Conservation (phyloP, 1,284 basidiomycete genomes). For the Afroboletus lepidellus region DNA sequence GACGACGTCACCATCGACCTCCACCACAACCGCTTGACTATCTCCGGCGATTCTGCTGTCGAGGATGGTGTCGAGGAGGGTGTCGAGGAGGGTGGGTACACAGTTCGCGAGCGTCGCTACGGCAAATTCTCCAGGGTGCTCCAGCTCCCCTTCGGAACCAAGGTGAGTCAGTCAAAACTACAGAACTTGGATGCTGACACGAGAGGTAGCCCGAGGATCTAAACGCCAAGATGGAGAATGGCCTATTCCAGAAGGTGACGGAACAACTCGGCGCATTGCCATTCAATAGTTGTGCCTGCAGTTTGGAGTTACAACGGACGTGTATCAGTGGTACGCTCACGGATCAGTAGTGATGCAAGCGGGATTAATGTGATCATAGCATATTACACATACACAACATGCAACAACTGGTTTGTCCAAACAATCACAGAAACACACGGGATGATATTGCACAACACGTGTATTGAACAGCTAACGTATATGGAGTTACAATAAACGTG, state of each 20-base stretch:
- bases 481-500: too few relatives aligned
- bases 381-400: too few relatives aligned
- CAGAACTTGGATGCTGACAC: not conserved
- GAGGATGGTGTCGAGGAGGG: not conserved
- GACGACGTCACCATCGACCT: conserved; percentile 40
- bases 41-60: conserved; percentile 19
- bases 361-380: too few relatives aligned
- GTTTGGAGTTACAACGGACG: too few relatives aligned
- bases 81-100: not conserved
- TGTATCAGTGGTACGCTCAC: too few relatives aligned
- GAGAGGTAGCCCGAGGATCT: not conserved
- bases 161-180: not conserved
- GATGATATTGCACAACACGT: too few relatives aligned
- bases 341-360: too few relatives aligned
- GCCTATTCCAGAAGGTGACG: not conserved
- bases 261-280: too few relatives aligned
- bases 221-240: conserved; percentile 6
- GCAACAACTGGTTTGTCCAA: too few relatives aligned
- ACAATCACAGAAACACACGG: too few relatives aligned
- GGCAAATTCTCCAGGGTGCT: conserved; percentile 3
- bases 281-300: too few relatives aligned
- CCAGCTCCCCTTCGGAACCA: not conserved
- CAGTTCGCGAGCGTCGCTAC: conserved; percentile 1
- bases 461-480: too few relatives aligned
- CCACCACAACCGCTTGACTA: conserved; percentile 39